Conservation (phyloP, 306 rosid genomes). For the Glycyrrhiza uralensis region DNA sequence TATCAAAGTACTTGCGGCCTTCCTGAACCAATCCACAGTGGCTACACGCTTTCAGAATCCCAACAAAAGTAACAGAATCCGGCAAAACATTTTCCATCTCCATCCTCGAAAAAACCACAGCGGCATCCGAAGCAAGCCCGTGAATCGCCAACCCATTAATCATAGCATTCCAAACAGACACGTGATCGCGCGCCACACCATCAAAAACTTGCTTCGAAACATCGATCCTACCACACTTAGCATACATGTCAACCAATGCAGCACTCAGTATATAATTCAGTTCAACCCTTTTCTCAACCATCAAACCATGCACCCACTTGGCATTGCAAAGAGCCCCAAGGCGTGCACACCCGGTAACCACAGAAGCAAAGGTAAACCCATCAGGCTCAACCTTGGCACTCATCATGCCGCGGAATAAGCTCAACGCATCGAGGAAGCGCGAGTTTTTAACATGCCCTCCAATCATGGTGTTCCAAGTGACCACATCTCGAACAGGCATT, state of each 20-base stretch:
- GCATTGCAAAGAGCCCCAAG: slow-evolving; percentile 56
- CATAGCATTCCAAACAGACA: slow-evolving; percentile 78
- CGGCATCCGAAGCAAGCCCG: slow-evolving; percentile 60
- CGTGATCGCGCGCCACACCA: slow-evolving; percentile 30
- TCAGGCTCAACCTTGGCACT: slow-evolving; percentile 48
- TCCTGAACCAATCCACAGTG: slow-evolving; percentile 60
- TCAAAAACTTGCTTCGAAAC: slow-evolving; percentile 48
- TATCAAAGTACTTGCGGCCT: slow-evolving; percentile 50
- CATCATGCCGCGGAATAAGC: slow-evolving; percentile 43
- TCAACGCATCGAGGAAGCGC: slow-evolving; percentile 42
- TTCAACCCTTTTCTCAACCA: slow-evolving; percentile 49
- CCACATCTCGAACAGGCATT: slow-evolving; percentile 45
- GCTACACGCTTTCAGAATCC: slow-evolving; percentile 65
- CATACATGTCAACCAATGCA: slow-evolving; percentile 65
- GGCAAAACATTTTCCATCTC: slow-evolving; percentile 49
- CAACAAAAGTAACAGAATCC: slow-evolving; percentile 60
- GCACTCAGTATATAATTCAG: slow-evolving; percentile 54
- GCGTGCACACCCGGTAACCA: slow-evolving; percentile 54
- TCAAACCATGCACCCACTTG: slow-evolving; percentile 53
- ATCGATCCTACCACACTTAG: slow-evolving; percentile 64
- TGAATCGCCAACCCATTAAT: slow-evolving; percentile 66
- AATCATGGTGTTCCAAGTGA: slow-evolving; percentile 66
- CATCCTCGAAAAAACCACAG: slow-evolving; percentile 51
- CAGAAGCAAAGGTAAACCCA: slow-evolving; percentile 68
- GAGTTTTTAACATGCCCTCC: slow-evolving; percentile 57